A percentile compares a stretch with the other conserved stretches of the same genome.
These are phyloP conservation scores for Plasmodium vivax DNA, from an alignment of 169 alveolate genomes.

Conservation along the genomic window DNA sequence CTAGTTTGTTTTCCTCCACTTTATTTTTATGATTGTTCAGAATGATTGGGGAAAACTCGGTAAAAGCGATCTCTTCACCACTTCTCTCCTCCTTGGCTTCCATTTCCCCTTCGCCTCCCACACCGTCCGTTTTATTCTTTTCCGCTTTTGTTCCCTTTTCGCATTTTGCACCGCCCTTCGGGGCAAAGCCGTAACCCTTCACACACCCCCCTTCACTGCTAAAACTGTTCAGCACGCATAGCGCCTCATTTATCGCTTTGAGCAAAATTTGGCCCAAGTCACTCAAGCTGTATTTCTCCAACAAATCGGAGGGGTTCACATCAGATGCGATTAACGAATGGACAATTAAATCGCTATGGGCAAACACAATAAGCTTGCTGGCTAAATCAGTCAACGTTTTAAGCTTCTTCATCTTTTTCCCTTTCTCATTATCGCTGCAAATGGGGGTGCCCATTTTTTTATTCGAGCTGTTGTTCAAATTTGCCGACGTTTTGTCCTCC, in stretches of 20 bases:
- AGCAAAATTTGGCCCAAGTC: constrained; percentile 3
- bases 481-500: background rate
- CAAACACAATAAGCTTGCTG: constrained; percentile 43
- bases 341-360: constrained; percentile 43
- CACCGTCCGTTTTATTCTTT: background rate
- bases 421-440: constrained; percentile 41
- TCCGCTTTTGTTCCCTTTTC: background rate
- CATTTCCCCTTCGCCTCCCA: background rate
- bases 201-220: constrained; percentile 17
- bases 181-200: constrained; percentile 53
- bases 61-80: background rate
- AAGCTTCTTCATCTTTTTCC: constrained; percentile 28
- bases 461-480: background rate
- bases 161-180: background rate
- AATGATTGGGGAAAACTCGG: constrained; percentile 45
- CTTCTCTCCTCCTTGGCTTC: background rate
- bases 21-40: constrained; percentile 28
- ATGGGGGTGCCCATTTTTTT: background rate
- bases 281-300: constrained; percentile 8
- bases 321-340: constrained; percentile 44
- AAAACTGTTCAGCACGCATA: constrained; percentile 19
- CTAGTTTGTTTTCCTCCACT: constrained; percentile 36
- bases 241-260: constrained; percentile 37
- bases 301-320: constrained; percentile 18
- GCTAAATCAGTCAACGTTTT: constrained; percentile 43